Evolutionary conservation across 768 basidiomycete species (phyloP), one percentile per base, ranked within the genome.

Genomic region (Naganishia antarctica): DNA sequence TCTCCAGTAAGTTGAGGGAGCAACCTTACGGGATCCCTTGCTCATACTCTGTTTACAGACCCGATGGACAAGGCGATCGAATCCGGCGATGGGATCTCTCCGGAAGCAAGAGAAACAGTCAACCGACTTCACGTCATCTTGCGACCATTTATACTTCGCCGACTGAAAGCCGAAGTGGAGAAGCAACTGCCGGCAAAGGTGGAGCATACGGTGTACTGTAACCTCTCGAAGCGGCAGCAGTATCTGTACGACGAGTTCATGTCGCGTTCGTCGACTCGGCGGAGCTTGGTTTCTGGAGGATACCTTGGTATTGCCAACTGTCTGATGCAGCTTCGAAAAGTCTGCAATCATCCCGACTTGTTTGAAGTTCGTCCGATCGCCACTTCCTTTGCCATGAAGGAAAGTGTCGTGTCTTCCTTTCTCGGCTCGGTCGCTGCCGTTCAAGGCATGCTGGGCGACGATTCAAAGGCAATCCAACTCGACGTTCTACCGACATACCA

Each of bases 241-340:
- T 91, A 90, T 74, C 81, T 96, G 21, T 96, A 96, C 73, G 91
- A 96, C 80, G 91, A 94, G 74, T 94, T 94, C 80, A 92, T 96
- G 91, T 82, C 86, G 12, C 84, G 91, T 29, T 84, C 88, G 0
- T 86, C 90, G 60, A 96, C 91, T 2, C 83, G 84, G 29, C 85
- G 87, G 67, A 90, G 89, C 21, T 81, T 96, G 48, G 81, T 86
- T 23, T 90, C 91, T 1, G 93, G 92, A 3, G 79, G 80, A 43
- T 81, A 79, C 68, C 76, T 81, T 37, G 78, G 78, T 34, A 79
- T 81, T 45, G 77, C 79, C 68, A 81, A 81, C 67, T 80, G 80
- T 37, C 65, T 79, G 40, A 79, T 79, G 79, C 78, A 79, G 62
- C 67, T 79, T 23, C 65, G 79, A n/a, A 79, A 79, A 60, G 78